Evolutionary conservation across 768 basidiomycete genomes (phyloP).

Genomic region (Daedalea quercina): DNA sequence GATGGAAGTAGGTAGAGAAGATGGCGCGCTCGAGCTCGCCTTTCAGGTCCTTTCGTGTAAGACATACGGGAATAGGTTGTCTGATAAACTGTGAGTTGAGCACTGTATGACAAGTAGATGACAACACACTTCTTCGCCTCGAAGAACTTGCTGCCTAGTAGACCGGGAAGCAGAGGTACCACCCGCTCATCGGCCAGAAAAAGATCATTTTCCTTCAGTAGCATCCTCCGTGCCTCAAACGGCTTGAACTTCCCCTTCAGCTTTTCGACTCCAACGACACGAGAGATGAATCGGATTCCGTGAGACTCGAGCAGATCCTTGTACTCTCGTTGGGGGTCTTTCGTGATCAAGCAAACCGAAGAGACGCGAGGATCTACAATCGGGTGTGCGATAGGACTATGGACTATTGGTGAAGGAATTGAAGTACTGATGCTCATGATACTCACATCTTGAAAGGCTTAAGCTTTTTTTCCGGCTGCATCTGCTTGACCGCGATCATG

Average conservation of each 20-base stretch:
- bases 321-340: conserved; percentile 94
- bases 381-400: conserved; percentile 71
- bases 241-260: conserved; percentile 91
- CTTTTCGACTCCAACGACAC: conserved; percentile 88
- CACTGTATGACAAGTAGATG: conserved; percentile 2
- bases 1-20: conserved; percentile 92
- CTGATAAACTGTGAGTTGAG: conserved; percentile 32
- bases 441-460: conserved; percentile 85
- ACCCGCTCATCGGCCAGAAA: conserved; percentile 94
- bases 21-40: conserved; percentile 89
- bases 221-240: conserved; percentile 73
- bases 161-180: conserved; percentile 75
- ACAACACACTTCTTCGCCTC: conserved; percentile 85
- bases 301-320: conserved; percentile 82
- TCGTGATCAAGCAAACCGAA: conserved; percentile 85
- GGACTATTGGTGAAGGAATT: neutral
- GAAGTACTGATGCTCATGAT: neutral
- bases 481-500: conserved; percentile 78
- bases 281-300: conserved; percentile 81
- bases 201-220: conserved; percentile 84
- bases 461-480: conserved; percentile 64
- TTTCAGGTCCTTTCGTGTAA: conserved; percentile 87
- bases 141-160: conserved; percentile 89
- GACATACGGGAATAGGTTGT: conserved; percentile 91
- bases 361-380: conserved; percentile 78